Percentiles rank a stretch among this genome's conserved stretches.
Conservation (phyloP, 495 filamentous ascomycete species). For the Friedmanniomyces endolithicus region DNA sequence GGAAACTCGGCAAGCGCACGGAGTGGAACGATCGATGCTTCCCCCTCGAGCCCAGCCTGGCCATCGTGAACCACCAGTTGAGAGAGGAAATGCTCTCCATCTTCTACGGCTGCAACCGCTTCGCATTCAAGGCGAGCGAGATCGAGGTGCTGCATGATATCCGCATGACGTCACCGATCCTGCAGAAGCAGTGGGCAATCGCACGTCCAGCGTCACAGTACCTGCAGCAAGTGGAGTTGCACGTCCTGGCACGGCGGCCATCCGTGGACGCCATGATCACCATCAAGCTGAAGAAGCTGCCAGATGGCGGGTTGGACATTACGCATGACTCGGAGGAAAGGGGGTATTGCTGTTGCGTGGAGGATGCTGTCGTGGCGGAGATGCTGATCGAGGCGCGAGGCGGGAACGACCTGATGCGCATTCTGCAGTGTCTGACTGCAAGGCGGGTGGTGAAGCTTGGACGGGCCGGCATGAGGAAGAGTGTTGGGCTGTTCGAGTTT, state of each 20-base stretch:
- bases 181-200: not conserved
- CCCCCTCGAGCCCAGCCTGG: conserved; percentile 1
- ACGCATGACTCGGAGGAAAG: not conserved
- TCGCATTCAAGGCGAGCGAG: not conserved
- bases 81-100: conserved; percentile 11
- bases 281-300: not conserved
- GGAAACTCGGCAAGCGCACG: not conserved
- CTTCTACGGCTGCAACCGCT: conserved; percentile 12
- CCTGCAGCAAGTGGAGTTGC: not conserved
- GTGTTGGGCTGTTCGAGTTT: not conserved
- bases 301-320: not conserved
- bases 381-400: not conserved
- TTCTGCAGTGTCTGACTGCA: not conserved
- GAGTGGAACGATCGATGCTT: not conserved
- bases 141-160: not conserved
- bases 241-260: not conserved
- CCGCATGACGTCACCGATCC: not conserved
- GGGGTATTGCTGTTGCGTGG: not conserved
- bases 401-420: not conserved
- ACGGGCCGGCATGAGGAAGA: not conserved
- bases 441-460: not conserved
- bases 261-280: not conserved
- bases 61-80: conserved; percentile 5
- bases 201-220: not conserved
- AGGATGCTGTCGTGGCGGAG: not conserved